A percentile compares a stretch with the other conserved stretches of the same genome.
These are phyloP conservation scores for Apiospora pterosperma DNA, from an alignment of 2,329 filamentous ascomycete genomes.

Conservation along the genomic window DNA sequence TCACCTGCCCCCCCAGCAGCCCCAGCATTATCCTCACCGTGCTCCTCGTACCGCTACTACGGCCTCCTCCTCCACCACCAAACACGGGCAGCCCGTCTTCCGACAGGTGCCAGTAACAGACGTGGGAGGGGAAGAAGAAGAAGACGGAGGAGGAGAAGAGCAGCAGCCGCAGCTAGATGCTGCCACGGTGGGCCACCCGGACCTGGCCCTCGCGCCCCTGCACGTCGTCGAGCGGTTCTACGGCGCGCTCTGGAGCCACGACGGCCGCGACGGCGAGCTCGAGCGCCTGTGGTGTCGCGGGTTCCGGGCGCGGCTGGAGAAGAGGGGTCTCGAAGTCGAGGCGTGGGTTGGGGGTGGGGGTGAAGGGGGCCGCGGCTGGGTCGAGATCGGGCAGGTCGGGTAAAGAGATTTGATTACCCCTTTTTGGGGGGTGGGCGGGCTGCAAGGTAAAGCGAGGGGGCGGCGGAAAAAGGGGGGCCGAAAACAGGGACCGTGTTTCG, in stretches of 20 bases:
- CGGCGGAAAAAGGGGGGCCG: no score
- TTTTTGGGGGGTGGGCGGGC: background rate
- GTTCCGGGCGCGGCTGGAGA: slow-evolving; percentile 19
- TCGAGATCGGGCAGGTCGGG: slow-evolving; percentile 20
- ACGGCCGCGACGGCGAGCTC: slow-evolving; percentile 18
- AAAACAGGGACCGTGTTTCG: no score
- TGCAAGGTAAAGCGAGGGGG: background rate
- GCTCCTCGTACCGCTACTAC: slow-evolving; percentile 3
- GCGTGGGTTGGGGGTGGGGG: background rate
- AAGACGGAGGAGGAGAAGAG: background rate
- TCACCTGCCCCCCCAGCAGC: background rate
- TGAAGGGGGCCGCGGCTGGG: slow-evolving; percentile 19
- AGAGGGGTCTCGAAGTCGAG: slow-evolving; percentile 15
- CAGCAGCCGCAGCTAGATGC: background rate
- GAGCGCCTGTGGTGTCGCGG: slow-evolving; percentile 23
- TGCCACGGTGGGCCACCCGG: slow-evolving; percentile 15
- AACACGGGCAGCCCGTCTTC: no score
- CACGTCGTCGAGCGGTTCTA: slow-evolving; percentile 23
- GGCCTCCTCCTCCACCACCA: background rate
- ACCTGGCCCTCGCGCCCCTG: slow-evolving; percentile 25
- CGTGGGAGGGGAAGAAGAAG: no score
- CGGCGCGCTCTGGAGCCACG: slow-evolving; percentile 13
- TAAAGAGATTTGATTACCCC: background rate
- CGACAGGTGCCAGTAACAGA: no score
- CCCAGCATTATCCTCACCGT: background rate